phyloP scores from a whole-genome alignment of 2,329 filamentous ascomycete species.

The Pyricularia grisea region DNA sequence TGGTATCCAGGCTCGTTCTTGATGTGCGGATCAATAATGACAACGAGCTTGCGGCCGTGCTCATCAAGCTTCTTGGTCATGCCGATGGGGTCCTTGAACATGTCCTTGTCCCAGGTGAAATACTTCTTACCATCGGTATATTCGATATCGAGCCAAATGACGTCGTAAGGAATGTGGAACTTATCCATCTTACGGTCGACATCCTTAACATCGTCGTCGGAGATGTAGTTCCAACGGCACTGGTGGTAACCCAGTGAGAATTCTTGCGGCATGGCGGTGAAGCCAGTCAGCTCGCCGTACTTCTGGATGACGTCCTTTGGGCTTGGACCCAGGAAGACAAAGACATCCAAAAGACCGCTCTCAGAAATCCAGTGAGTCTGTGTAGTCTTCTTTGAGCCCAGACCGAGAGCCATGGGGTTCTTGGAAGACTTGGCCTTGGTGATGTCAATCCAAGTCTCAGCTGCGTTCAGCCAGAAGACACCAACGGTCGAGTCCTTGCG shows the following conservation, averaged over 20 bases:
- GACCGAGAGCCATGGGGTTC: constrained; percentile 70
- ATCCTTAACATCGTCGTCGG: constrained; percentile 92
- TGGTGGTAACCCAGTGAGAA: constrained; percentile 94
- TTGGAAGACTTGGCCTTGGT: constrained; percentile 64
- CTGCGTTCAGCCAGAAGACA: constrained; percentile 94
- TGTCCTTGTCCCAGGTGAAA: constrained; percentile 91
- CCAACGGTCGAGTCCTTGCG: constrained; percentile 88
- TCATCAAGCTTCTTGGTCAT: constrained; percentile 86
- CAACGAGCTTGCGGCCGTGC: constrained; percentile 80
- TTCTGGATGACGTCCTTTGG: constrained; percentile 72
- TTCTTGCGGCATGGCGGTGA: constrained; percentile 81
- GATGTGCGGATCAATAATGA: constrained; percentile 95
- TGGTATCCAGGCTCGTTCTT: constrained; percentile 78
- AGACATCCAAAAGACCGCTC: constrained; percentile 79
- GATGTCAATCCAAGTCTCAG: constrained; percentile 96
- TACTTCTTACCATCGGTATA: constrained; percentile 97
- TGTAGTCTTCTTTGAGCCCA: constrained; percentile 61
- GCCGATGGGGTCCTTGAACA: constrained; percentile 72
- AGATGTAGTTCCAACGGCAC: constrained; percentile 98
- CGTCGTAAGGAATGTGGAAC: constrained; percentile 89
- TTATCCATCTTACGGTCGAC: constrained; percentile 96
- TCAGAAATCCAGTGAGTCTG: constrained; percentile 97
- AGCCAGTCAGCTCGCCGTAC: constrained; percentile 87
- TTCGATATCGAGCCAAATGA: constrained; percentile 98
- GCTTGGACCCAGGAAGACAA: constrained; percentile 86